Evolutionary conservation across 164 flowering plant genomes (phyloP).

Genomic region (Sextonia rubra): DNA sequence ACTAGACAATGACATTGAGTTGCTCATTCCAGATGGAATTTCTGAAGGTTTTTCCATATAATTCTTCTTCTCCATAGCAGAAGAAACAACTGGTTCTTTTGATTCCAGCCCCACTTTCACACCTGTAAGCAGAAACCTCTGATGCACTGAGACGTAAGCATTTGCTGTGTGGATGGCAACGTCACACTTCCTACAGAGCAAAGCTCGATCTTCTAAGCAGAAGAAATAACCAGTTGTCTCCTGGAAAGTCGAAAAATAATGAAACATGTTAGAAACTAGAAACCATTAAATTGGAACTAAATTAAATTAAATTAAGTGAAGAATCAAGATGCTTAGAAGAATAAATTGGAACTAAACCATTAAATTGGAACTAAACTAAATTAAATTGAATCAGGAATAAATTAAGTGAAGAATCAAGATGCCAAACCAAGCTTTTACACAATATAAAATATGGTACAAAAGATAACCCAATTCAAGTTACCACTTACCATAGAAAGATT

Average conservation of each 20-base stretch:
- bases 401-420: too few species aligned
- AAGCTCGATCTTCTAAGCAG: constrained; percentile 88
- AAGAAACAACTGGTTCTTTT: constrained; percentile 35
- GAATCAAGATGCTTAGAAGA: too few species aligned
- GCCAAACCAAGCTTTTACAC: too few species aligned
- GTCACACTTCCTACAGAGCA: constrained; percentile 91
- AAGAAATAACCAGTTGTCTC: constrained; percentile 83
- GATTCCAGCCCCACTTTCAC: constrained; percentile 80
- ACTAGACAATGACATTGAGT: constrained; percentile 15
- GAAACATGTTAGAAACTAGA: neutral
- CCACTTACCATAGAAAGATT: too few species aligned
- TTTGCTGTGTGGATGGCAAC: constrained; percentile 76
- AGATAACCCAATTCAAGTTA: too few species aligned
- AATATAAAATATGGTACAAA: too few species aligned
- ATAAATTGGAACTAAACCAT: too few species aligned
- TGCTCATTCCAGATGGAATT: constrained; percentile 8
- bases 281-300: too few species aligned
- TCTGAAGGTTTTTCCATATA: constrained; percentile 28
- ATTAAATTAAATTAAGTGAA: too few species aligned
- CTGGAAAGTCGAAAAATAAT: constrained; percentile 28
- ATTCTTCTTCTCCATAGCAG: constrained; percentile 33
- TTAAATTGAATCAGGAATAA: too few species aligned
- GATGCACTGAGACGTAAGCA: constrained; percentile 59
- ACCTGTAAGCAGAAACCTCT: constrained; percentile 89
- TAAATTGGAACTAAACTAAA: too few species aligned